phyloP scores from a whole-genome alignment of 768 basidiomycete species.

The Lactifluus echinatus region DNA sequence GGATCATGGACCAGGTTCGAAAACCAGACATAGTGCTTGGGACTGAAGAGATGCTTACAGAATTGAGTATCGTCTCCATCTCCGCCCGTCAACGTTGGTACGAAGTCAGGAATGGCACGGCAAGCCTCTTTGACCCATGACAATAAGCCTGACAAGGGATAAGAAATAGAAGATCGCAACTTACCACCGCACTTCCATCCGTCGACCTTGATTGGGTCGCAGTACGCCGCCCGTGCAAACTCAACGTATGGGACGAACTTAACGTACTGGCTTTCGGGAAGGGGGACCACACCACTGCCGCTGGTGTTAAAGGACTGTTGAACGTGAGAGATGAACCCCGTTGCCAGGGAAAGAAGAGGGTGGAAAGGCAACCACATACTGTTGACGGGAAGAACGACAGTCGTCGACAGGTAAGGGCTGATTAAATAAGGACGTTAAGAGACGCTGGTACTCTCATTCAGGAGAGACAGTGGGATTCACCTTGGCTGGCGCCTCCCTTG shows the following conservation, averaged over 20 bases:
- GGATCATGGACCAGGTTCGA: not conserved
- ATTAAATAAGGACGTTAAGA: not conserved
- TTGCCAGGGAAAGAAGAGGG: not conserved
- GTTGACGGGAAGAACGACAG: not conserved
- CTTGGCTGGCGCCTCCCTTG: not conserved
- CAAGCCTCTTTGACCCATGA: conserved; percentile 32
- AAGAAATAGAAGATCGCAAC: conserved; percentile 10
- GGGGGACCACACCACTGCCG: conserved; percentile 15
- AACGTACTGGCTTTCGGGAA: conserved; percentile 29
- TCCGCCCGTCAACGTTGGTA: conserved; percentile 38
- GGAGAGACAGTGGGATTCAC: too few relatives aligned
- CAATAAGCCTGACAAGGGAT: not conserved
- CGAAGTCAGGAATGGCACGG: conserved; percentile 33
- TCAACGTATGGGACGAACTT: conserved; percentile 39
- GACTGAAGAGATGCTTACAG: conserved; percentile 29
- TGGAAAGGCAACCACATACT: conserved; percentile 2
- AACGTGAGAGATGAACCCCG: not conserved
- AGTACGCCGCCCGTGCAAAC: conserved; percentile 51
- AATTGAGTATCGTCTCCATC: conserved; percentile 41
- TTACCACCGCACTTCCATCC: conserved; percentile 41
- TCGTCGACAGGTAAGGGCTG: too few relatives aligned
- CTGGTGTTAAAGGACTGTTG: not conserved
- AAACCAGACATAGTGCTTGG: not conserved
- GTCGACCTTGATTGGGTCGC: conserved; percentile 30
- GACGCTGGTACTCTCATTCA: not conserved